A percentile compares a stretch with the other conserved stretches of the same genome.
Conservation (phyloP, 192 early-diverging fungal genomes). For the Coemansia sp. region DNA sequence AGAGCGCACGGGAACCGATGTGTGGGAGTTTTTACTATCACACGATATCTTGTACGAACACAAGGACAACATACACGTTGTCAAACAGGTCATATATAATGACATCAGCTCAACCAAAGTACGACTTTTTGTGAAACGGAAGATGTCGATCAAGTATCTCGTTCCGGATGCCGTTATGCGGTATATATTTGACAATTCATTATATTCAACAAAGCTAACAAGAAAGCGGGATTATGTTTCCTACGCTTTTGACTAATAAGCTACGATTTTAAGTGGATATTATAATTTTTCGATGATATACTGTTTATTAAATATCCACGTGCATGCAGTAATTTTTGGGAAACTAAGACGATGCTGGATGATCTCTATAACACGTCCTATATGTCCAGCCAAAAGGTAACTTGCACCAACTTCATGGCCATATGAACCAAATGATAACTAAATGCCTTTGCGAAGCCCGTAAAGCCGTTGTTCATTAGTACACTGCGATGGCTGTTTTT, state of each 20-base stretch:
- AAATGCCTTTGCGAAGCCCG: no score
- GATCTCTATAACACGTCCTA: no score
- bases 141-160: conserved; percentile 94
- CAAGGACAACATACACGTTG: conserved; percentile 84
- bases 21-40: conserved; percentile 87
- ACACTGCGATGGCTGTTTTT: no score
- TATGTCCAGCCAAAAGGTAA: no score
- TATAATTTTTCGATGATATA: no score
- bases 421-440: no score
- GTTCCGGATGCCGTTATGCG: conserved; percentile 88
- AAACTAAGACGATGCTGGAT: no score
- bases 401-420: no score
- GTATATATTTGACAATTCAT: conserved; percentile 77
- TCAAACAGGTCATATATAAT: conserved; percentile 96
- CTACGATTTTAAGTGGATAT: no score
- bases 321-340: no score
- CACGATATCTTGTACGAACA: conserved; percentile 90
- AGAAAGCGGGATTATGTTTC: conserved; percentile 56
- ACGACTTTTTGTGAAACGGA: conserved; percentile 87
- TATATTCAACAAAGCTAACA: conserved; percentile 67
- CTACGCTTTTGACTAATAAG: conserved; percentile 49
- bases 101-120: conserved; percentile 98
- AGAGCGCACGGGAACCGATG: conserved; percentile 91
- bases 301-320: no score
- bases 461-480: no score